Evolutionary conservation across 1,139 yeast genomes (phyloP).

Genomic region (Blastobotrys indianensis): DNA sequence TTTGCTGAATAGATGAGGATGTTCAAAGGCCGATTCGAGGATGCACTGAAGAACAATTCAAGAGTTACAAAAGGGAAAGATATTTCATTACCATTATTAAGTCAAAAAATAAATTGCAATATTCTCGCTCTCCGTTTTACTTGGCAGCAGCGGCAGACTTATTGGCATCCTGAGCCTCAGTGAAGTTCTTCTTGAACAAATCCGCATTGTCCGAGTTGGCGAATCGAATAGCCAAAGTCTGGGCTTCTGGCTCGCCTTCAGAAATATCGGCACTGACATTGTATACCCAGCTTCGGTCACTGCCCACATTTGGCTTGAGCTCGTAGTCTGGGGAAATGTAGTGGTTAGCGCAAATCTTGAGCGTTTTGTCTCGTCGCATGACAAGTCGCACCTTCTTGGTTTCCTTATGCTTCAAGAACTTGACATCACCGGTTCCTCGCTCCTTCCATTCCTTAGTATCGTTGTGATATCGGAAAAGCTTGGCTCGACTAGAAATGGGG

Average conservation of each 20-base stretch:
- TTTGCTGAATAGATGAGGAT: too few species aligned
- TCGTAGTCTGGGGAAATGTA: slow-evolving; percentile 72
- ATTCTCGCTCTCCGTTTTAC: slow-evolving; percentile 1
- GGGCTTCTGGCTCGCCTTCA: slow-evolving; percentile 95
- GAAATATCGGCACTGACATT: slow-evolving; percentile 89
- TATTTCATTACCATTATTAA: too few species aligned
- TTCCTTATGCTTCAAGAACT: slow-evolving; percentile 83
- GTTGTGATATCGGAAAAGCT: slow-evolving; percentile 81
- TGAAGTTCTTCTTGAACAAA: slow-evolving; percentile 87
- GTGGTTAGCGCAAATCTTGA: slow-evolving; percentile 97
- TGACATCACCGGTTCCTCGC: slow-evolving; percentile 98
- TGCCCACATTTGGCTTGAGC: slow-evolving; percentile 89
- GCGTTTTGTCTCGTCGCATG: slow-evolving; percentile 98
- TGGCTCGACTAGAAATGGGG: slow-evolving; percentile 54
- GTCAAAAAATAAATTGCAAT: background rate
- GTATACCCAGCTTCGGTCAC: slow-evolving; percentile 98
- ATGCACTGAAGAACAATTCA: too few species aligned
- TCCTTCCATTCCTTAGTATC: slow-evolving; percentile 92
- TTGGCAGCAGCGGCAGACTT: slow-evolving; percentile 34
- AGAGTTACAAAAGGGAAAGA: too few species aligned
- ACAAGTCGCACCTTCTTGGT: slow-evolving; percentile 78
- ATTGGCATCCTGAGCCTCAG: slow-evolving; percentile 66
- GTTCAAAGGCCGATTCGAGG: too few species aligned
- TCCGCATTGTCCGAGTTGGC: slow-evolving; percentile 98
- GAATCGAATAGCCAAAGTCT: slow-evolving; percentile 93